A percentile compares a stretch with the other conserved stretches of the same genome.
phyloP scores from a whole-genome alignment of 345 rosid genomes.

The Hypericum perforatum region DNA sequence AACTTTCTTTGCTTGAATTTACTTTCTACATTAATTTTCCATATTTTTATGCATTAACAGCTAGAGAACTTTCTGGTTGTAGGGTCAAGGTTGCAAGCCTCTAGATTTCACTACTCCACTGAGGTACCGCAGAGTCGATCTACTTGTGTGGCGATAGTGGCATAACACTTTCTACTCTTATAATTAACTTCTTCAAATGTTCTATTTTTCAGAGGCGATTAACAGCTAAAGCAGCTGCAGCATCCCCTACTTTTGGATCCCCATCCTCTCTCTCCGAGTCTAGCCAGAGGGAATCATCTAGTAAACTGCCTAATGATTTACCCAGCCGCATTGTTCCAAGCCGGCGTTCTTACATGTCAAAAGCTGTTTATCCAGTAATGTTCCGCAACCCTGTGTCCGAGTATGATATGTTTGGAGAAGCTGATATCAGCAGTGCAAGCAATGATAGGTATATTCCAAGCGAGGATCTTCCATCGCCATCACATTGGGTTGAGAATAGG shows the following conservation, averaged over 20 bases:
- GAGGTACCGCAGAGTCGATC: slow-evolving; percentile 34
- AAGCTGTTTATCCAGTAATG: slow-evolving; percentile 58
- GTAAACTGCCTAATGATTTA: slow-evolving; percentile 31
- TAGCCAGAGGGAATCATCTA: slow-evolving; percentile 40
- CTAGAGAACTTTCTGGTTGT: slow-evolving; percentile 16
- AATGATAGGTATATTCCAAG: slow-evolving; percentile 34
- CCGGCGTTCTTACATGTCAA: slow-evolving; percentile 44
- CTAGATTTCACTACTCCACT: slow-evolving; percentile 35
- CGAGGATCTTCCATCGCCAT: slow-evolving; percentile 39
- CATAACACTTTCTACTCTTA: slow-evolving; percentile 7
- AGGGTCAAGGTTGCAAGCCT: slow-evolving; percentile 38
- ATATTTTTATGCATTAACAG: background rate
- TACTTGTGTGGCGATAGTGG: slow-evolving; percentile 4
- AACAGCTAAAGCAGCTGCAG: slow-evolving; percentile 24
- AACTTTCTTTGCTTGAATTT: background rate
- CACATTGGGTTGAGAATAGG: slow-evolving; percentile 34
- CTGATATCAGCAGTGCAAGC: slow-evolving; percentile 24
- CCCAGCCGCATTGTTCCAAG: slow-evolving; percentile 28
- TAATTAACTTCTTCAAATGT: slow-evolving; percentile 7
- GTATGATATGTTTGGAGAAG: slow-evolving; percentile 35
- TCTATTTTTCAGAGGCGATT: slow-evolving; percentile 37
- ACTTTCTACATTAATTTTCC: background rate
- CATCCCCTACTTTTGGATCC: slow-evolving; percentile 48
- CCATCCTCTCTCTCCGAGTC: slow-evolving; percentile 46
- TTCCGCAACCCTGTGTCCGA: slow-evolving; percentile 80